Evolutionary conservation across 1,284 basidiomycete genomes (phyloP).

Genomic region (Acaromyces ingoldii): DNA sequence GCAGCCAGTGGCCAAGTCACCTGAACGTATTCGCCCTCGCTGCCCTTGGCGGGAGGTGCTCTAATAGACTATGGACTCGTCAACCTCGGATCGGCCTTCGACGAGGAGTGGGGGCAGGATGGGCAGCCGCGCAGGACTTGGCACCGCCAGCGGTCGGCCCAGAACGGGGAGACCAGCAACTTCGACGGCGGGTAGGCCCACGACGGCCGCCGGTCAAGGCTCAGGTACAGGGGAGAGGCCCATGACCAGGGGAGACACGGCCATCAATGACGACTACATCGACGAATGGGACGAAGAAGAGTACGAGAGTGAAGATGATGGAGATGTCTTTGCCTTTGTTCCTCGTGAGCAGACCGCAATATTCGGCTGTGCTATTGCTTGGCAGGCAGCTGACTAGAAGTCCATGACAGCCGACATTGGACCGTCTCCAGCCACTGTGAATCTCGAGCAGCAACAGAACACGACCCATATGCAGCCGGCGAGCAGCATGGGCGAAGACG

Average conservation of each 20-base stretch:
- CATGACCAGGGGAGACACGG: not conserved
- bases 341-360: slow-evolving; percentile 19
- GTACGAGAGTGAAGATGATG: slow-evolving; percentile 43
- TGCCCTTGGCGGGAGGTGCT: no score
- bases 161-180: not conserved
- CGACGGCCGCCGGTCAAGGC: not conserved
- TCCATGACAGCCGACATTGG: slow-evolving; percentile 9
- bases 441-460: slow-evolving; percentile 2
- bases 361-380: not conserved
- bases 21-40: no score
- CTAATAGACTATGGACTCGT: no score
- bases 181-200: not conserved
- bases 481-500: not conserved
- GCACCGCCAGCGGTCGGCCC: slow-evolving; percentile 1
- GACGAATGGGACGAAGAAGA: slow-evolving; percentile 37
- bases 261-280: slow-evolving; percentile 13
- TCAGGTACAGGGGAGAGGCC: not conserved
- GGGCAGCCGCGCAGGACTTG: not conserved
- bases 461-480: not conserved
- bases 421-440: slow-evolving; percentile 6
- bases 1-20: no score
- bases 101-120: not conserved
- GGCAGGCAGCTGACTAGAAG: no score
- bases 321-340: slow-evolving; percentile 47
- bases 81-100: no score